A percentile compares a stretch with the other conserved stretches of the same genome.
Evolutionary conservation across 2,329 filamentous ascomycete genomes (phyloP).

Genomic region (Penicillium sp.): DNA sequence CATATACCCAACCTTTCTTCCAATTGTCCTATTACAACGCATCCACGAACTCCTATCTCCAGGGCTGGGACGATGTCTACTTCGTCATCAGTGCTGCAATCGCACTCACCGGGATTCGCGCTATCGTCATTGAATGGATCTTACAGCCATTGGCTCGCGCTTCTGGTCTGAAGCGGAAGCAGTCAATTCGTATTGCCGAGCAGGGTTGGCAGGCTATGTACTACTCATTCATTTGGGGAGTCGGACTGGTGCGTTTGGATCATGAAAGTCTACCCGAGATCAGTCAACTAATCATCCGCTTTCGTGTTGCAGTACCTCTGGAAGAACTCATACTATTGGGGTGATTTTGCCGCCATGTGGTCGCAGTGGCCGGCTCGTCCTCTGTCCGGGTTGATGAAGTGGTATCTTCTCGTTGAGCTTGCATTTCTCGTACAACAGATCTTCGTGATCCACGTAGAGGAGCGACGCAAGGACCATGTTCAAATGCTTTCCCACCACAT

Average conservation of each 20-base stretch:
- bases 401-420: constrained; percentile 85
- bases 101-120: constrained; percentile 81
- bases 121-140: constrained; percentile 80
- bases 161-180: constrained; percentile 74
- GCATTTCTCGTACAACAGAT: constrained; percentile 94
- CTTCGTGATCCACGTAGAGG: constrained; percentile 89
- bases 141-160: constrained; percentile 71
- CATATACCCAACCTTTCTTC: constrained; percentile 83
- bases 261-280: constrained; percentile 1
- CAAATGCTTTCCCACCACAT: constrained; percentile 97
- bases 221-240: constrained; percentile 73
- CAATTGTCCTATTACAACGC: constrained; percentile 77
- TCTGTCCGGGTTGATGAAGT: constrained; percentile 70
- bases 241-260: constrained; percentile 67
- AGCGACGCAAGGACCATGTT: constrained; percentile 87
- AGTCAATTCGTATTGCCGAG: constrained; percentile 79
- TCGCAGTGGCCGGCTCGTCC: constrained; percentile 77
- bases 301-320: constrained; percentile 66
- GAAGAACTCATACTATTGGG: constrained; percentile 70
- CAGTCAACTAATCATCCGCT: constrained; percentile 8
- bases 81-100: constrained; percentile 75
- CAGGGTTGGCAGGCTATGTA: constrained; percentile 90
- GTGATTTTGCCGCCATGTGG: constrained; percentile 77
- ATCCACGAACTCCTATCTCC: constrained; percentile 64
- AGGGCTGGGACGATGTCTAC: constrained; percentile 74